Conservation (phyloP, 129 eudicot genomes). For the Saposhnikovia divaricata region DNA sequence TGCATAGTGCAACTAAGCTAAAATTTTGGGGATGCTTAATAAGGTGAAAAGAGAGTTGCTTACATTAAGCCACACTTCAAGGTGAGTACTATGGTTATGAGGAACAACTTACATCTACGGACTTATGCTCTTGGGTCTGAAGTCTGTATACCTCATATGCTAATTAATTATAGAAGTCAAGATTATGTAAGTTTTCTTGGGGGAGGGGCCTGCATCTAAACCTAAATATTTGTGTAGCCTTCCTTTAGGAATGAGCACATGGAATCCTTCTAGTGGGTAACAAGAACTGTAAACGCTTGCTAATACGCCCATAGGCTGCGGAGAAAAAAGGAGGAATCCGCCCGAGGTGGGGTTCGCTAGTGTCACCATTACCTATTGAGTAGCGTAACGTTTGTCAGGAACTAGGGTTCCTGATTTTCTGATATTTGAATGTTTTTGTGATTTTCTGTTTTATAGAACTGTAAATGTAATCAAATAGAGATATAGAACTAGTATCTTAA, state of each 20-base stretch:
- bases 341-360: too few relatives aligned
- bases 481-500: too few relatives aligned
- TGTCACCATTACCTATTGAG: neutral
- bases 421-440: too few relatives aligned
- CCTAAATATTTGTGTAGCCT: neutral
- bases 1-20: neutral
- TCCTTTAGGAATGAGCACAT: neutral
- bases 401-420: too few relatives aligned
- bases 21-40: neutral
- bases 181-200: neutral
- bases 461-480: too few relatives aligned
- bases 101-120: neutral
- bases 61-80: neutral
- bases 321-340: too few relatives aligned
- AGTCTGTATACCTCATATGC: neutral
- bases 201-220: neutral
- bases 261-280: neutral
- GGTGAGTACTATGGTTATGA: neutral
- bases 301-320: too few relatives aligned
- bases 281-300: too few relatives aligned
- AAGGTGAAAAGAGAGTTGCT: neutral
- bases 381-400: too few relatives aligned
- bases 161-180: neutral
- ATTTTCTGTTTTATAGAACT: too few relatives aligned
- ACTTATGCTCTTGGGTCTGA: neutral